Conservation (phyloP, 2,329 filamentous ascomycete species). For the Penicillium sp. region DNA sequence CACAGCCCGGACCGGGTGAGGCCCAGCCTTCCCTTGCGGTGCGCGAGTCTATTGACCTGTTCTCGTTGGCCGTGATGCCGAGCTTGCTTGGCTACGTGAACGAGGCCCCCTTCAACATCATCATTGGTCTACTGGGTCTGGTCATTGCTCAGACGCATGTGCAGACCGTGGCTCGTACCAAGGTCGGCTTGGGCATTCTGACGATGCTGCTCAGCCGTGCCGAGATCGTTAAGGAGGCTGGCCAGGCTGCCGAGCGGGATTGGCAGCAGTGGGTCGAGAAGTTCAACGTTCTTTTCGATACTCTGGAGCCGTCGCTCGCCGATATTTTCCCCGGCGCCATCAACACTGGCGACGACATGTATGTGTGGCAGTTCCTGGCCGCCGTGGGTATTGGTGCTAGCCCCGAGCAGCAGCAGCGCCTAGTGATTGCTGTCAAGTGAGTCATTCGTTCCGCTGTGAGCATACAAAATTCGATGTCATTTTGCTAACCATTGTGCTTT, state of each 20-base stretch:
- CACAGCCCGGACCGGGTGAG: conserved; percentile 72
- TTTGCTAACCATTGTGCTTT: conserved; percentile 17
- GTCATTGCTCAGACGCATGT: conserved; percentile 81
- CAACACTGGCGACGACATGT: conserved; percentile 86
- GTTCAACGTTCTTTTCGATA: conserved; percentile 86
- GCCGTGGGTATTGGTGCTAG: conserved; percentile 91
- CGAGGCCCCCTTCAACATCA: conserved; percentile 86
- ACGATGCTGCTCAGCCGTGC: conserved; percentile 94
- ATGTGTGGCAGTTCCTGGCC: conserved; percentile 97
- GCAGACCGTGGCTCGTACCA: conserved; percentile 79
- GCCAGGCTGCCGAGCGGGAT: conserved; percentile 67
- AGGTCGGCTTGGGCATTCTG: conserved; percentile 84
- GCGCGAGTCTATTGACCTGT: conserved; percentile 90
- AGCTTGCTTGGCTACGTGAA: conserved; percentile 87
- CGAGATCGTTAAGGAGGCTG: conserved; percentile 85
- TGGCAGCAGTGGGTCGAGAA: conserved; percentile 81
- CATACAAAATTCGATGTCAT: background rate
- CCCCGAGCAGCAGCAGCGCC: conserved; percentile 89
- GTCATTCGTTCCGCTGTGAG: conserved; percentile 23
- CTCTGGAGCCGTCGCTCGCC: conserved; percentile 78
- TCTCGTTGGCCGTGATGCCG: conserved; percentile 84
- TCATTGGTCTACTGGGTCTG: conserved; percentile 84
- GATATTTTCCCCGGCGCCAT: conserved; percentile 91
- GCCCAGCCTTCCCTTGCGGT: conserved; percentile 71
- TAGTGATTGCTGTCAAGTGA: conserved; percentile 90